Conservation (phyloP, 1,139 yeast species). For the Suhomyces bribrorum region DNA sequence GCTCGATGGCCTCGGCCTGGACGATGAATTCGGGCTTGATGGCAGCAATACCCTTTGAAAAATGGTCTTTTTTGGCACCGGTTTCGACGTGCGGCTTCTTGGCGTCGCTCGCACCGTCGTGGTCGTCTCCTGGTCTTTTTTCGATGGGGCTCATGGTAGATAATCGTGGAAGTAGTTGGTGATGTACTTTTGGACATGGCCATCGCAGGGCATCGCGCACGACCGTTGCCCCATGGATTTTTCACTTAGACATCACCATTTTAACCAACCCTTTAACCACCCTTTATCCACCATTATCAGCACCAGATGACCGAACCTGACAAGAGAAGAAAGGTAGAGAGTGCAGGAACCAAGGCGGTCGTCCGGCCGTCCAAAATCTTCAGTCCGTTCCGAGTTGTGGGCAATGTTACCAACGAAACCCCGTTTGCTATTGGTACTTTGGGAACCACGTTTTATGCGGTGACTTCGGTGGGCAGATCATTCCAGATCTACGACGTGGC, state of each 20-base stretch:
- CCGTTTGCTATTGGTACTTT: slow-evolving; percentile 89
- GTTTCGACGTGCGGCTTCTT: slow-evolving; percentile 25
- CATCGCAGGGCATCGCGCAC: neutral
- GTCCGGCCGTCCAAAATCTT: slow-evolving; percentile 35
- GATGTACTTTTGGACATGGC: neutral
- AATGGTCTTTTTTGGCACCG: slow-evolving; percentile 8
- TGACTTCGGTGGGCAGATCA: slow-evolving; percentile 85
- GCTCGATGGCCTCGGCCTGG: slow-evolving; percentile 23
- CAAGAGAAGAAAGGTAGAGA: slow-evolving; percentile 32
- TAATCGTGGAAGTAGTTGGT: neutral
- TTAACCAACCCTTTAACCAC: neutral
- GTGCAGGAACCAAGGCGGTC: slow-evolving; percentile 2
- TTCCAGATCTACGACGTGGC: slow-evolving; percentile 95
- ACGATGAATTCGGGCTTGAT: slow-evolving; percentile 65
- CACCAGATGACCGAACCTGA: slow-evolving; percentile 34
- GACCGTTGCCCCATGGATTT: neutral
- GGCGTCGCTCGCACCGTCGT: slow-evolving; percentile 18
- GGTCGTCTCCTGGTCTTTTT: slow-evolving; percentile 23
- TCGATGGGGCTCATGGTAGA: slow-evolving; percentile 7
- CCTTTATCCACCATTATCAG: slow-evolving; percentile 2
- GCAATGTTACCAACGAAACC: slow-evolving; percentile 71
- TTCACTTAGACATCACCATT: too few species aligned
- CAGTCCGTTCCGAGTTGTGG: slow-evolving; percentile 52
- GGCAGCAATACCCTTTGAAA: slow-evolving; percentile 59
- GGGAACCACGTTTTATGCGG: slow-evolving; percentile 85